These are phyloP conservation scores for Plenodomus tracheiphilus DNA, from an alignment of 2,329 filamentous ascomycete genomes.

Conservation along the genomic window DNA sequence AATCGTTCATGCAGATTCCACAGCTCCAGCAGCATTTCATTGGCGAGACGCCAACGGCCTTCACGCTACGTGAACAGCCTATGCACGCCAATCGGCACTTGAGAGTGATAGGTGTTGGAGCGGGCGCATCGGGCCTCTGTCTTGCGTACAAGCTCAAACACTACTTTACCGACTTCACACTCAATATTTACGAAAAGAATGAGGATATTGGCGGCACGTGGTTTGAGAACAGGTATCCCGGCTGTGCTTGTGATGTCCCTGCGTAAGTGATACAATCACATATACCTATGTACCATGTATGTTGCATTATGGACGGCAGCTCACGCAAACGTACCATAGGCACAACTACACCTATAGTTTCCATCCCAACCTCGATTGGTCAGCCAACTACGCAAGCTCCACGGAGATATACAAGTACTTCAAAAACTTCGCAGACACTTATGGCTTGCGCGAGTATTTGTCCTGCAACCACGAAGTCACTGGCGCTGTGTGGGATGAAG, in stretches of 20 bases:
- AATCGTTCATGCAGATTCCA: neutral
- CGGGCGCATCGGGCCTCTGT: slow-evolving; percentile 53
- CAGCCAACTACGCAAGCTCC: slow-evolving; percentile 48
- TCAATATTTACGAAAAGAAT: slow-evolving; percentile 56
- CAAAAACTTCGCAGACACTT: slow-evolving; percentile 47
- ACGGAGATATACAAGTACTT: slow-evolving; percentile 51
- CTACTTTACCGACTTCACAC: slow-evolving; percentile 49
- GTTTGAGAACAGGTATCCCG: slow-evolving; percentile 56
- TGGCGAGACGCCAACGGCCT: slow-evolving; percentile 15
- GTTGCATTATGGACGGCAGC: no score
- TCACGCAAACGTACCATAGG: no score
- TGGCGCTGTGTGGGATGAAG: slow-evolving; percentile 44
- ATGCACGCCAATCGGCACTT: slow-evolving; percentile 44
- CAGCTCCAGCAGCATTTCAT: slow-evolving; percentile 35
- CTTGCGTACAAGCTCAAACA: slow-evolving; percentile 55
- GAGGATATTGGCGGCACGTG: slow-evolving; percentile 54
- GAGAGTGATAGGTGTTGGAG: slow-evolving; percentile 51
- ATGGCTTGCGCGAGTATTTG: slow-evolving; percentile 44
- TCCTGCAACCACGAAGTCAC: slow-evolving; percentile 38
- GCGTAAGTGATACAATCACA: slow-evolving; percentile 20
- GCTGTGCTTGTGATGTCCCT: slow-evolving; percentile 56
- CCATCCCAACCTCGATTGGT: slow-evolving; percentile 51
- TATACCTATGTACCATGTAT: no score
- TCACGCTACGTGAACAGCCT: slow-evolving; percentile 33
- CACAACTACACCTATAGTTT: slow-evolving; percentile 59